Base-by-base conservation (phyloP, 2,329 filamentous ascomycete genomes). In the Lasiodiplodia sp. region DNA sequence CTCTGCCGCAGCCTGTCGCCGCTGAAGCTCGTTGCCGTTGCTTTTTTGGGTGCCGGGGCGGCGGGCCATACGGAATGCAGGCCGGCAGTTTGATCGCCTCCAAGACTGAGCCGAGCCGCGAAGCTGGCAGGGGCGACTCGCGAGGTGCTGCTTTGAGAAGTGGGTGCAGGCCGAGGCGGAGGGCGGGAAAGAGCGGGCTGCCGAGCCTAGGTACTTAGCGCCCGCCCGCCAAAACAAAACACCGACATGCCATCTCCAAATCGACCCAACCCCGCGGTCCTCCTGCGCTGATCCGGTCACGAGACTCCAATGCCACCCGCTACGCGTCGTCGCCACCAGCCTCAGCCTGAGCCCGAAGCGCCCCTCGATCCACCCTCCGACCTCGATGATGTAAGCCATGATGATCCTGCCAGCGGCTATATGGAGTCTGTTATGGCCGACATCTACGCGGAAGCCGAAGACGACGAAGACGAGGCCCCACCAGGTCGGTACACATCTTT, bases 381-480 rank as follows among this genome's bases (percentile, higher is more conserved):
- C 37, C 52, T 58, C n/a, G 67, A 69, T 25, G 66, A 64, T 64
- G 57, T 55, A 40, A 68, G 57, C 28, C 34, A 53, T 21, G 66
- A 63, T 23, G 58, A 57, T 3, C 66, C 55, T 14, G 14, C 21
- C 10, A 55, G 47, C 44, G 66, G 58, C 40, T 63, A 68, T 14
- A 23, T 64, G 49, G 60, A 69, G 38, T 60, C 66, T 44, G 40
- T 53, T 21, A 67, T 67, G 57, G 68, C 31, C 60, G 68, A 71
- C 7, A 69, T 75, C 52, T 77, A 76, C 68, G 77, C 78, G 8
- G 74, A 71, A 2, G 76, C 74, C 18, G 75, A 70, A 4, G 70
- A 74, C 25, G 76, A 72, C 38, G 75, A 75, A 18, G 75, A 76
- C 10, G 70, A 73, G 34, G 70, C 70, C 18, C 40, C 55, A 18